A percentile compares a stretch with the other conserved stretches of the same genome.
phyloP scores from a whole-genome alignment of 768 basidiomycete species.

The Suillus hirtellus region DNA sequence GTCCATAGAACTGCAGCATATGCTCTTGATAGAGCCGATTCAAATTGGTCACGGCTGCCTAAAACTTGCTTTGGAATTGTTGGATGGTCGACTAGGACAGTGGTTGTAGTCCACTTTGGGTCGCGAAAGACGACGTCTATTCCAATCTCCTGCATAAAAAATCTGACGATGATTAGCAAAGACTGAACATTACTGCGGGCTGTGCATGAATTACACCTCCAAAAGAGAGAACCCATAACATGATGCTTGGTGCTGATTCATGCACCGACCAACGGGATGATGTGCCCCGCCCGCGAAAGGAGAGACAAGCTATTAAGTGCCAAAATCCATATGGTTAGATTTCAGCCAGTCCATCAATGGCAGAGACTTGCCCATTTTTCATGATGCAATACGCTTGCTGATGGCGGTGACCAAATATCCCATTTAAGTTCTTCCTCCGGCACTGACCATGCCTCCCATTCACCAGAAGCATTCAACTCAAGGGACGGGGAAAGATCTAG shows the following conservation, averaged over 20 bases:
- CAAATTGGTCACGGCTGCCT: background rate
- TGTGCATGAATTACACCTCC: background rate
- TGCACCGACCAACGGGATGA: background rate
- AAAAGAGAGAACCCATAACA: conserved; percentile 3
- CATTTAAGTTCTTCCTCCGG: background rate
- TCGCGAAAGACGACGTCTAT: background rate
- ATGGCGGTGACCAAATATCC: conserved; percentile 16
- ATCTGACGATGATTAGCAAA: background rate
- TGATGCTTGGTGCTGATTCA: background rate
- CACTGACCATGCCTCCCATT: background rate
- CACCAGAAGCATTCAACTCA: background rate
- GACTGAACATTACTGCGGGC: background rate
- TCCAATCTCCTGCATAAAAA: conserved; percentile 2
- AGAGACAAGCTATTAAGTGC: background rate
- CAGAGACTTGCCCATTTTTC: conserved; percentile 2
- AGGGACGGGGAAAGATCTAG: background rate
- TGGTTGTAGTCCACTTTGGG: no score
- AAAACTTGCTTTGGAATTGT: background rate
- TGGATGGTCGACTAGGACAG: background rate
- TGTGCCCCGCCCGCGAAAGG: background rate
- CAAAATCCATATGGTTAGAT: background rate
- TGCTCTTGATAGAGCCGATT: conserved; percentile 7
- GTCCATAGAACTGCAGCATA: conserved; percentile 16
- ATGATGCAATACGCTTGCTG: background rate
- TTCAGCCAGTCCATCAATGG: background rate